Percentiles rank a stretch among this genome's conserved stretches.
These are phyloP conservation scores for Tricholoma terreum DNA, from an alignment of 768 basidiomycete genomes.

Conservation along the genomic window DNA sequence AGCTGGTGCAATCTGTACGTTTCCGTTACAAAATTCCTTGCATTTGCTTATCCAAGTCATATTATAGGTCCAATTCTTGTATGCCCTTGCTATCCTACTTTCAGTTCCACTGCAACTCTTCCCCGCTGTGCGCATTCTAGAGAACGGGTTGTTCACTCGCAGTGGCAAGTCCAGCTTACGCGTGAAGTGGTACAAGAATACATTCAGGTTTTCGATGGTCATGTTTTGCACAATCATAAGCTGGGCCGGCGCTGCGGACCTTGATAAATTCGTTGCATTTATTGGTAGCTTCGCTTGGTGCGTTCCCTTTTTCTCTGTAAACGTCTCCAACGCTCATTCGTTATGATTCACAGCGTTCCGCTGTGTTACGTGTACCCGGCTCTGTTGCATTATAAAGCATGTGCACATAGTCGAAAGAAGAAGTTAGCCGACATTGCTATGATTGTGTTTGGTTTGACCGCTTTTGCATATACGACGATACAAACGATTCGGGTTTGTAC, in stretches of 20 bases:
- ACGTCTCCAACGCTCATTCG: not conserved
- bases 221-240: slow-evolving; percentile 79
- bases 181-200: slow-evolving; percentile 97
- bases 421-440: slow-evolving; percentile 69
- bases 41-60: not conserved
- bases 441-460: slow-evolving; percentile 70
- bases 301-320: slow-evolving; percentile 24
- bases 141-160: slow-evolving; percentile 87
- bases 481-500: slow-evolving; percentile 69
- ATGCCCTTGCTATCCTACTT: slow-evolving; percentile 89
- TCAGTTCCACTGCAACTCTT: slow-evolving; percentile 95
- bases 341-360: slow-evolving; percentile 62
- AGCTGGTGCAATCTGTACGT: slow-evolving; percentile 83
- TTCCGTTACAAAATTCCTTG: slow-evolving; percentile 14
- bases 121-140: slow-evolving; percentile 96
- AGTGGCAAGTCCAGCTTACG: slow-evolving; percentile 78
- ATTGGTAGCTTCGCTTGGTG: slow-evolving; percentile 94
- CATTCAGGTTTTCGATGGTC: slow-evolving; percentile 74
- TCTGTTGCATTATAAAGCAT: slow-evolving; percentile 88
- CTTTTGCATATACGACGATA: slow-evolving; percentile 73
- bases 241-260: slow-evolving; percentile 78
- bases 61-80: slow-evolving; percentile 72
- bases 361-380: slow-evolving; percentile 93
- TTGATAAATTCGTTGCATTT: slow-evolving; percentile 95
- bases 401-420: slow-evolving; percentile 64